phyloP scores from a whole-genome alignment of 2,329 filamentous ascomycete species.

The Hawksworthiomyces lignivorus region DNA sequence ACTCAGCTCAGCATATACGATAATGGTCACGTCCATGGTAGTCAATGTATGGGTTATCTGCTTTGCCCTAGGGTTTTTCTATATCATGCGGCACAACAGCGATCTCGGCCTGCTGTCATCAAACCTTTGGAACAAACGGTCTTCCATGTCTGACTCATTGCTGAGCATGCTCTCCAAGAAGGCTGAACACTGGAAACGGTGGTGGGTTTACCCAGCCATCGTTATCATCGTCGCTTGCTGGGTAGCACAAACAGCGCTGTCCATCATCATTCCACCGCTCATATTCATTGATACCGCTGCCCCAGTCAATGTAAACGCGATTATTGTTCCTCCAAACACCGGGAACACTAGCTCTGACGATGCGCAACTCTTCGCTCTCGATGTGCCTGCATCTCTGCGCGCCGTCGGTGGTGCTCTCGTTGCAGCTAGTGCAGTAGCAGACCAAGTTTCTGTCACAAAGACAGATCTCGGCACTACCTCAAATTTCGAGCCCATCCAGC shows the following conservation, averaged over 20 bases:
- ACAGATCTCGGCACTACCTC: conserved; percentile 12
- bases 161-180: conserved; percentile 7
- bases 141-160: conserved; percentile 13
- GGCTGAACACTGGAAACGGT: conserved; percentile 9
- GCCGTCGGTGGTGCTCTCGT: conserved; percentile 75
- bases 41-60: conserved; percentile 14
- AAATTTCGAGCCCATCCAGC: conserved; percentile 14
- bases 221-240: conserved; percentile 11
- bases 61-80: conserved; percentile 13
- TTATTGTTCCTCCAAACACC: conserved; percentile 12
- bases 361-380: conserved; percentile 12
- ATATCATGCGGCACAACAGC: conserved; percentile 13
- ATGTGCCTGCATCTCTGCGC: conserved; percentile 64
- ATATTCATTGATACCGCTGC: conserved; percentile 13
- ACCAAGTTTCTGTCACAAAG: conserved; percentile 8
- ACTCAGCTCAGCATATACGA: conserved; percentile 12
- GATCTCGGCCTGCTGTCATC: conserved; percentile 12
- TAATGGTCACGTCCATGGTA: conserved; percentile 13
- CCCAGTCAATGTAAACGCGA: conserved; percentile 11
- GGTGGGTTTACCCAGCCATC: conserved; percentile 14
- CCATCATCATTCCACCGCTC: conserved; percentile 10
- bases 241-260: conserved; percentile 10
- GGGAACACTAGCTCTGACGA: conserved; percentile 8
- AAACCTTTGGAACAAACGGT: conserved; percentile 13
- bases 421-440: conserved; percentile 49